Percentiles rank a stretch among this genome's conserved stretches.
These are phyloP conservation scores for Microdochium bolleyi DNA, from an alignment of 2,329 filamentous ascomycete genomes.

Conservation along the genomic window DNA sequence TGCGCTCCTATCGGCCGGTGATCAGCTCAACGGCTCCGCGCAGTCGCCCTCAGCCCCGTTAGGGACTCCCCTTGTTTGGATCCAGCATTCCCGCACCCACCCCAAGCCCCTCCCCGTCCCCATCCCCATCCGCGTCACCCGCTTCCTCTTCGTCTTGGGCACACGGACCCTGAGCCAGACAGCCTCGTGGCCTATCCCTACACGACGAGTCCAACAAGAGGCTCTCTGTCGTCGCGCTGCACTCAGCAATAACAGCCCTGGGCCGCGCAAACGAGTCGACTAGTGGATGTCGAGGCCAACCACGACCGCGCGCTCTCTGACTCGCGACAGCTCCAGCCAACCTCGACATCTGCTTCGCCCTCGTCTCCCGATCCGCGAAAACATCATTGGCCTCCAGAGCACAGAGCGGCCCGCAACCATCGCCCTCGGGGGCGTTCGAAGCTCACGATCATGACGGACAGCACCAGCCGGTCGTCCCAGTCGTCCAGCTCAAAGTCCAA, in stretches of 20 bases:
- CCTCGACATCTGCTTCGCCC: slow-evolving; percentile 9
- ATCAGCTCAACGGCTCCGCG: not conserved
- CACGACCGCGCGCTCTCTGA: not conserved
- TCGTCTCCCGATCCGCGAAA: slow-evolving; percentile 12
- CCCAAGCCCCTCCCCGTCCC: not conserved
- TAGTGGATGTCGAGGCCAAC: not conserved
- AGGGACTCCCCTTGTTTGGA: not conserved
- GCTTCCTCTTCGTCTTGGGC: not conserved
- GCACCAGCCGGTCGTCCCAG: slow-evolving; percentile 17
- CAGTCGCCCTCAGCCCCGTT: not conserved
- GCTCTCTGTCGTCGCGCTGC: not conserved
- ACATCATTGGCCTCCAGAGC: not conserved
- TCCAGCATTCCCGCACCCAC: not conserved
- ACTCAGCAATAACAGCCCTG: not conserved
- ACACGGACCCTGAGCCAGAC: not conserved
- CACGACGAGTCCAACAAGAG: not conserved
- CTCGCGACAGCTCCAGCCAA: not conserved
- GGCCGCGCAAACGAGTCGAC: not conserved
- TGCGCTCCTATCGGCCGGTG: not conserved
- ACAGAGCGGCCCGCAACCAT: not conserved
- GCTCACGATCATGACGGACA: slow-evolving; percentile 18
- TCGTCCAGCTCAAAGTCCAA: slow-evolving; percentile 29
- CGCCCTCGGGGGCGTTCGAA: not conserved
- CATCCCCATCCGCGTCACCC: not conserved
- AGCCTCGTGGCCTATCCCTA: not conserved